Conservation (phyloP, 306 rosid species). For the Corylus americana region DNA sequence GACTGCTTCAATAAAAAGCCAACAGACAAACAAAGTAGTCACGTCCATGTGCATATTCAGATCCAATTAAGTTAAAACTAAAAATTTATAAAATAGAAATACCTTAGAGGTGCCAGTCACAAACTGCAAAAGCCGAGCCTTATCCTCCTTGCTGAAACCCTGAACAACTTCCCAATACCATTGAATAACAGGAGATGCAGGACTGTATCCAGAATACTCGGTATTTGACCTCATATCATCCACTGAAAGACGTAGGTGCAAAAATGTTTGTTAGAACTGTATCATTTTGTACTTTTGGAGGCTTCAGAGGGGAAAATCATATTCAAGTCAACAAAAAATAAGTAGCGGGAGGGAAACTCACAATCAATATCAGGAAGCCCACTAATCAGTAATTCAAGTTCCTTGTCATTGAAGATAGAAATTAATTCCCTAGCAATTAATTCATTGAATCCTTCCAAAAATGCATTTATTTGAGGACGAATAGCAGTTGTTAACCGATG, state of each 20-base stretch:
- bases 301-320: background rate
- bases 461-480: constrained; percentile 93
- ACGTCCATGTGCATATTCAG: background rate
- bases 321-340: background rate
- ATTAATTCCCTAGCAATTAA: constrained; percentile 68
- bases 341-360: constrained; percentile 35
- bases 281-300: constrained; percentile 6
- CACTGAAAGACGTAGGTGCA: constrained; percentile 57
- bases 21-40: background rate
- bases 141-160: constrained; percentile 92
- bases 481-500: constrained; percentile 95
- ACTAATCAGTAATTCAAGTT: constrained; percentile 85
- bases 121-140: constrained; percentile 97
- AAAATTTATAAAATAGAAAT: constrained; percentile 8
- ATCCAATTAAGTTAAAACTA: background rate
- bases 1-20: background rate
- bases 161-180: constrained; percentile 99
- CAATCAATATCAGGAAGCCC: constrained; percentile 98
- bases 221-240: constrained; percentile 96
- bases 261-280: constrained; percentile 22
- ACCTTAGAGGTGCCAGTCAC: constrained; percentile 99
- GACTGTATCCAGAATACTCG: constrained; percentile 90
- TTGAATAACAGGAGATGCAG: constrained; percentile 79
- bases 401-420: constrained; percentile 90
- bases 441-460: constrained; percentile 84